phyloP scores from a whole-genome alignment of 1,284 basidiomycete genomes.

The Apiotrichum montevideense region DNA sequence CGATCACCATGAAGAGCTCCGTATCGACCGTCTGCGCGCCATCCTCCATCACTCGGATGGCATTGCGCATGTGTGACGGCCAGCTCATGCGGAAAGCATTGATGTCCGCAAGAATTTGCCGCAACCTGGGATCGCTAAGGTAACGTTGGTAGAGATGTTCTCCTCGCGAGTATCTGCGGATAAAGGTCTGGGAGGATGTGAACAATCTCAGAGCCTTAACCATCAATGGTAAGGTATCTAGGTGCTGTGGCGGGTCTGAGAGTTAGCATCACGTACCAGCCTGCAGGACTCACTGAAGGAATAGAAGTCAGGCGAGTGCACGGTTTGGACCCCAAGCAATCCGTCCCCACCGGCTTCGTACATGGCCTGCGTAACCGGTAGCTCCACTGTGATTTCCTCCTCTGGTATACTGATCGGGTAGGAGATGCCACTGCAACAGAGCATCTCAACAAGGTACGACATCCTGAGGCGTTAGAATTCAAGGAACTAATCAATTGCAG shows the following conservation, averaged over 20 bases:
- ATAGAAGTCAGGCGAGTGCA: slow-evolving; percentile 24
- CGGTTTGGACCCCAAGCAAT: slow-evolving; percentile 27
- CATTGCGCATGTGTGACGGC: slow-evolving; percentile 29
- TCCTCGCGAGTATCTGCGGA: slow-evolving; percentile 31
- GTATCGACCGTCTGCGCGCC: slow-evolving; percentile 22
- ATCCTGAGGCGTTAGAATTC: slow-evolving; percentile 17
- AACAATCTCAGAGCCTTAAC: slow-evolving; percentile 58
- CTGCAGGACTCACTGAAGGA: slow-evolving; percentile 11
- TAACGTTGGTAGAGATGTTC: slow-evolving; percentile 24
- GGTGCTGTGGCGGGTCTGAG: slow-evolving; percentile 23
- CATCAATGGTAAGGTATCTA: slow-evolving; percentile 55
- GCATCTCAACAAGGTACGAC: slow-evolving; percentile 26
- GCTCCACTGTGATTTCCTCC: slow-evolving; percentile 38
- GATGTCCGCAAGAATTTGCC: slow-evolving; percentile 28
- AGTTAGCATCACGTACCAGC: neutral
- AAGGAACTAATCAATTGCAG: too few species aligned
- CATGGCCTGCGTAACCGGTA: slow-evolving; percentile 29
- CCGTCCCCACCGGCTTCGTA: slow-evolving; percentile 21
- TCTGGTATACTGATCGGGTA: slow-evolving; percentile 18
- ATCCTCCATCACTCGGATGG: slow-evolving; percentile 16
- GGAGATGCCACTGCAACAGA: neutral
- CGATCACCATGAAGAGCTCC: slow-evolving; percentile 29
- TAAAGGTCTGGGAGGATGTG: slow-evolving; percentile 41
- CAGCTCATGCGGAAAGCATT: slow-evolving; percentile 33
- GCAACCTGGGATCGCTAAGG: slow-evolving; percentile 26